Evolutionary conservation across 2,329 filamentous ascomycete species (phyloP), one percentile per base, ranked within the genome.

Genomic region (Leptographium procerum): DNA sequence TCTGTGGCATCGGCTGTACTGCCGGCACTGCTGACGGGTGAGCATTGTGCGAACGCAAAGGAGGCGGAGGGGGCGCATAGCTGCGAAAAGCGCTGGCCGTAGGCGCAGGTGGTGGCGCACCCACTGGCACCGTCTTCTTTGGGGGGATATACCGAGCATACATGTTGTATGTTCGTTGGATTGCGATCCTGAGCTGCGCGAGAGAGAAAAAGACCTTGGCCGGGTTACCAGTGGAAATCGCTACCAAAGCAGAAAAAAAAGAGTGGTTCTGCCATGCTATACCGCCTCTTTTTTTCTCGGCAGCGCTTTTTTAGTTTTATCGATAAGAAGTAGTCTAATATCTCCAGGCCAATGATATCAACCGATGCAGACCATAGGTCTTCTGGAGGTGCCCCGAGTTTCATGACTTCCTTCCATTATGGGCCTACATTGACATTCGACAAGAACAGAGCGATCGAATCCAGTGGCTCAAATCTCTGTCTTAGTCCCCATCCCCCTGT

Each of bases 61-160:
- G 55, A 7, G 52, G 10, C 7, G 34, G 28, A 22, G 61, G 11
- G 10, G 40, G 22, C 22, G 45, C 31, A 31, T 59, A 55, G 52
- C 65, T 66, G 33, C 62, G 64, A 11, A 33, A 19, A 36, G n/a
- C 2, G 7, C 52, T 62, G 62, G 66, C 40, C 56, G 64, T 9
- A 16, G 58, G 52, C 16, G 48, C 31, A 10, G 55, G 43, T 1
- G 26, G 16, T 34, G 28, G 52, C 16, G 50, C n/a, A 45, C 61
- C 60, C 45, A 33, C 51, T 14, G 40, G 40, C 57, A 16, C 54
- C 2, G 29, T 57, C 14, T 66, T 60, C 62, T 71, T 72, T 1
- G 69, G 60, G 8, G 70, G 69, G 0, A 73, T 66, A 57, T 72
- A 73, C 63, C 72, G 66, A 19, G 68, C 68, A 61, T 73, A 73